Evolutionary conservation across 1,139 yeast species (phyloP).

Genomic region (Starmera stellimalicola): DNA sequence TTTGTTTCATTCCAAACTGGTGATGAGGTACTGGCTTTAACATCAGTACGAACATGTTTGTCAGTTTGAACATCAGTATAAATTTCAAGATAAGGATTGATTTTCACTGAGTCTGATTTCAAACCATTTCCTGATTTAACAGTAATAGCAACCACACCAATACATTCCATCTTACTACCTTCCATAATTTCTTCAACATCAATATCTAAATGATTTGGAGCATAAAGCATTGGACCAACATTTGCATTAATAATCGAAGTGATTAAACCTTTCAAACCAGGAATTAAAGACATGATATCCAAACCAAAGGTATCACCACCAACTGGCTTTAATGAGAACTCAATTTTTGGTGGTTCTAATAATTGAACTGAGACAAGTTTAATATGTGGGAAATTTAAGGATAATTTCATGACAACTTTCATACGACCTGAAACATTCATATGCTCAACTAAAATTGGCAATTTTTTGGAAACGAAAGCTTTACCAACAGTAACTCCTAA

Average conservation of each 20-base stretch:
- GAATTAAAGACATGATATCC: slow-evolving; percentile 75
- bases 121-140: slow-evolving; percentile 43
- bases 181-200: slow-evolving; percentile 66
- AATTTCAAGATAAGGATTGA: slow-evolving; percentile 54
- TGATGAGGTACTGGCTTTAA: slow-evolving; percentile 42
- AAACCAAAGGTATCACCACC: slow-evolving; percentile 81
- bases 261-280: slow-evolving; percentile 70
- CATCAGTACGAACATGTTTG: slow-evolving; percentile 41
- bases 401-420: slow-evolving; percentile 55
- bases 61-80: slow-evolving; percentile 35
- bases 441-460: slow-evolving; percentile 70
- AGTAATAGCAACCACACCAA: slow-evolving; percentile 59
- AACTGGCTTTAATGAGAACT: slow-evolving; percentile 74
- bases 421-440: slow-evolving; percentile 67
- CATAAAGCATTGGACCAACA: slow-evolving; percentile 68
- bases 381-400: slow-evolving; percentile 64
- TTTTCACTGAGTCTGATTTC: slow-evolving; percentile 34
- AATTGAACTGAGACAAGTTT: slow-evolving; percentile 61
- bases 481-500: slow-evolving; percentile 73
- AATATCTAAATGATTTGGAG: slow-evolving; percentile 72
- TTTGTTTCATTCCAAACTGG: slow-evolving; percentile 64
- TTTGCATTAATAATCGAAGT: slow-evolving; percentile 58
- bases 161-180: slow-evolving; percentile 52
- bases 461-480: slow-evolving; percentile 63
- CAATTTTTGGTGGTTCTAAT: slow-evolving; percentile 69